phyloP scores from a whole-genome alignment of 1,284 basidiomycete genomes.

The Ganoderma lingzhi region DNA sequence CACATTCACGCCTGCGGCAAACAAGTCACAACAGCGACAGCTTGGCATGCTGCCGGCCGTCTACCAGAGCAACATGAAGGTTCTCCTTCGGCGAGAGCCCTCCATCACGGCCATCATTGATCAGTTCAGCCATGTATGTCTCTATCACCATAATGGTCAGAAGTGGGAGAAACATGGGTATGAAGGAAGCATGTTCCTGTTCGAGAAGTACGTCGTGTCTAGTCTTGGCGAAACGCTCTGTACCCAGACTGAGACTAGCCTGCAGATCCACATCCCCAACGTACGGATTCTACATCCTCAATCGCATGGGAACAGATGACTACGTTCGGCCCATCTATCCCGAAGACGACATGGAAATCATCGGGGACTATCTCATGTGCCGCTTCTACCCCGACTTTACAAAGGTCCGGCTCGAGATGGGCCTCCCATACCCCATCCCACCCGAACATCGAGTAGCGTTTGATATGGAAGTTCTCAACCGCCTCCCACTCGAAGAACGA shows the following conservation, averaged over 20 bases:
- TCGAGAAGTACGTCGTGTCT: conserved; percentile 68
- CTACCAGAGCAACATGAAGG: conserved; percentile 84
- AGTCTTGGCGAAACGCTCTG: not conserved
- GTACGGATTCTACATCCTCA: conserved; percentile 89
- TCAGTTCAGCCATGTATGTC: conserved; percentile 86
- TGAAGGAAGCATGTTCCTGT: conserved; percentile 91
- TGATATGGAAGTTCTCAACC: conserved; percentile 39
- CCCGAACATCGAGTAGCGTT: conserved; percentile 34
- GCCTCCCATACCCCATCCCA: conserved; percentile 41
- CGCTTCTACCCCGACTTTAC: conserved; percentile 77
- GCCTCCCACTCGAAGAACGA: conserved; percentile 32
- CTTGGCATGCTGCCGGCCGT: conserved; percentile 37
- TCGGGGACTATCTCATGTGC: conserved; percentile 76
- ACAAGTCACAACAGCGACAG: conserved; percentile 36
- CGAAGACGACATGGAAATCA: conserved; percentile 78
- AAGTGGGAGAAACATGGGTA: conserved; percentile 87
- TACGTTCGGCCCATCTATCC: conserved; percentile 81
- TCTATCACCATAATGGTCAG: conserved; percentile 74
- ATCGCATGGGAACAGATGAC: conserved; percentile 87
- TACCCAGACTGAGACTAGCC: conserved; percentile 17
- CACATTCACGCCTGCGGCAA: conserved; percentile 34
- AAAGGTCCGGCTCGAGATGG: conserved; percentile 54
- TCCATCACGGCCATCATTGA: conserved; percentile 84
- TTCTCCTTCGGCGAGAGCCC: conserved; percentile 82
- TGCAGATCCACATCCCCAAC: conserved; percentile 73